Base-by-base conservation (phyloP, 2,329 filamentous ascomycete species). In the Phialophora macrospora region DNA sequence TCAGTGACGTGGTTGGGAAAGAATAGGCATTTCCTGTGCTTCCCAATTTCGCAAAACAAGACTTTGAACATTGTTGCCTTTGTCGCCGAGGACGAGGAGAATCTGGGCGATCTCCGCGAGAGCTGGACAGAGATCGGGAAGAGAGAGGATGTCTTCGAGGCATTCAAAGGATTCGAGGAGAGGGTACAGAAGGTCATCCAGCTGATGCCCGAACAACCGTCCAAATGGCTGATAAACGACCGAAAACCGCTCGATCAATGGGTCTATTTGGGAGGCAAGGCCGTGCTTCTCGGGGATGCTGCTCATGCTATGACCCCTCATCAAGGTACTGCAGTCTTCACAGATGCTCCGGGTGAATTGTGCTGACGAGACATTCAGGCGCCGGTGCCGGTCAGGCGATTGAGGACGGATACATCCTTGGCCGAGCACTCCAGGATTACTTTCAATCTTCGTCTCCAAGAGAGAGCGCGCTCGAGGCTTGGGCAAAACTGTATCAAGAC, bases 311-410 rank as follows among this genome's bases (percentile, higher is more conserved):
- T 76, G 73, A 70, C 68, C n/a, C 74, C 75, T 5, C 75, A 76
- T 70, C 71, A 72, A 61, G 70, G 67, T 41, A 60, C 28, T 58
- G 26, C 12, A 22, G 20, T 54, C 11, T 8, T 14, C 5, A 20
- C 30, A 8, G 9, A 9, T 14, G 5, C 54, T 12, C 49, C 4
- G 5, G 30, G 24, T 46, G 11, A 22, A 24, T 7, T 30, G 30
- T 48, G 28, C 59, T 62, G 28, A 62, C 49, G 38, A 55, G 34
- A 32, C 12, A 12, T 65, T 84, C 86, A 75, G 87, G 83, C 0
- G 86, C 88, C 71, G 88, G 87, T 2, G 88, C 83, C 9, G 87
- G 78, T 0, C 80, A 85, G 65, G 88, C 88, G 0, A 89, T 91
- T 52, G 88, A 91, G 72, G 89, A 91, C 67, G 88, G 83, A 0